Percentiles rank a stretch among this genome's conserved stretches.
These are phyloP conservation scores for Morella rubra DNA, from an alignment of 306 rosid species.

Conservation along the genomic window DNA sequence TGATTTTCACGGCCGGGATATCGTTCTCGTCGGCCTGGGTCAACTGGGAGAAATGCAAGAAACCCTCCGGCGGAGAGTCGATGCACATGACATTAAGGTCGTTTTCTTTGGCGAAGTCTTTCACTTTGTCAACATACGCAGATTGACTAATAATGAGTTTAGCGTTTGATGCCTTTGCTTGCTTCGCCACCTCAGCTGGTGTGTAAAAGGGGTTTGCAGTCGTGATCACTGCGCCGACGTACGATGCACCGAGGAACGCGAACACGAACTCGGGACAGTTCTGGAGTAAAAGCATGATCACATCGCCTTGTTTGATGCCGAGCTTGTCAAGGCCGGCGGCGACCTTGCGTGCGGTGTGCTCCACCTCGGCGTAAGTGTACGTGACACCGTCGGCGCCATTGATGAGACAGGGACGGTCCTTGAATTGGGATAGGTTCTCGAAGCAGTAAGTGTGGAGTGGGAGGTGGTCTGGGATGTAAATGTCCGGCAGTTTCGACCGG, in stretches of 20 bases:
- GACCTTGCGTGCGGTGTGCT: conserved; percentile 46
- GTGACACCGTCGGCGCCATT: conserved; percentile 49
- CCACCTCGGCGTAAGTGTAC: conserved; percentile 48
- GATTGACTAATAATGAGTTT: conserved; percentile 53
- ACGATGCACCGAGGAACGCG: conserved; percentile 66
- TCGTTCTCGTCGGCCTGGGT: conserved; percentile 43
- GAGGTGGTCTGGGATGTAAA: conserved; percentile 72
- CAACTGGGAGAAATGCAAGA: conserved; percentile 36
- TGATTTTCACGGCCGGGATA: conserved; percentile 50
- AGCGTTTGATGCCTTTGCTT: conserved; percentile 42
- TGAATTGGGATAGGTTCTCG: conserved; percentile 50
- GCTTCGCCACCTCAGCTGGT: conserved; percentile 56
- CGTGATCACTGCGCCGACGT: conserved; percentile 57
- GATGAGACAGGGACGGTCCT: conserved; percentile 68
- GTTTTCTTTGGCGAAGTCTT: conserved; percentile 30
- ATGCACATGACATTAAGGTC: conserved; percentile 35
- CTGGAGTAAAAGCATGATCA: conserved; percentile 72
- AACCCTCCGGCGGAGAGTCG: conserved; percentile 18
- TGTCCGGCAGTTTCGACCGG: conserved; percentile 76
- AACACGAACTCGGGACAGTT: conserved; percentile 66
- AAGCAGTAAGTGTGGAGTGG: conserved; percentile 76
- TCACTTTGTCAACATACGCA: conserved; percentile 43
- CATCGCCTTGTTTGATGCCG: conserved; percentile 56
- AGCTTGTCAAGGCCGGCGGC: conserved; percentile 60
- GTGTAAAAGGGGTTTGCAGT: conserved; percentile 66